A percentile compares a stretch with the other conserved stretches of the same genome.
These are phyloP conservation scores for Candida sp. DNA, from an alignment of 1,139 yeast species.

Conservation along the genomic window DNA sequence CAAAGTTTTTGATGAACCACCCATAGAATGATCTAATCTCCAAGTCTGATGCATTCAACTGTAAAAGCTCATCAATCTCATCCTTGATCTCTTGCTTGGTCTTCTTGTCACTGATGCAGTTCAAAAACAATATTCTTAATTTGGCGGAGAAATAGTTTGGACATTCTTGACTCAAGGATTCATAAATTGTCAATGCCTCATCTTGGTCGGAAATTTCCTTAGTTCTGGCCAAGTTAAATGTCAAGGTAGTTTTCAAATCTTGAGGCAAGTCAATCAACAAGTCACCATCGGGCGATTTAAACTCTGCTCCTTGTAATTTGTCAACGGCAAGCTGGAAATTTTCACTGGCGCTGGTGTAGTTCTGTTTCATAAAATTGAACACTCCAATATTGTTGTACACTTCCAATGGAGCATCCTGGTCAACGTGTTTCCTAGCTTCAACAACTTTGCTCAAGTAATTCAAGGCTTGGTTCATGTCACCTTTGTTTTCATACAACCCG, in stretches of 20 bases:
- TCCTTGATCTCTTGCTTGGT: conserved; percentile 49
- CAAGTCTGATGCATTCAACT: conserved; percentile 60
- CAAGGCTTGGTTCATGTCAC: conserved; percentile 61
- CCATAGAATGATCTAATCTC: conserved; percentile 93
- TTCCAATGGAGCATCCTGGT: conserved; percentile 62
- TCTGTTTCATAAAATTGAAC: conserved; percentile 71
- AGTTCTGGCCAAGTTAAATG: conserved; percentile 68
- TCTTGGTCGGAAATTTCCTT: conserved; percentile 51
- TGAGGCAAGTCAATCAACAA: conserved; percentile 26
- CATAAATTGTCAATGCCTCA: conserved; percentile 57
- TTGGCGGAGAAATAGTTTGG: conserved; percentile 83
- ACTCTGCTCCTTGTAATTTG: conserved; percentile 21
- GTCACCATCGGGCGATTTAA: conserved; percentile 29
- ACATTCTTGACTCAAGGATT: conserved; percentile 54
- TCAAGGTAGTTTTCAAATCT: conserved; percentile 50
- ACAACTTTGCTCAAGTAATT: conserved; percentile 61
- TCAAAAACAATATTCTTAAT: conserved; percentile 68
- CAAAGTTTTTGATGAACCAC: conserved; percentile 76
- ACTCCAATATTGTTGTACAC: conserved; percentile 88
- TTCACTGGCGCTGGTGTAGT: conserved; percentile 44
- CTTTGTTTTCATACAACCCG: conserved; percentile 62
- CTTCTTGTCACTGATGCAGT: conserved; percentile 31
- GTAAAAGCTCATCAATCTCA: conserved; percentile 60
- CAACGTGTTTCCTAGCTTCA: conserved; percentile 49
- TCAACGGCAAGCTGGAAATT: conserved; percentile 55